Evolutionary conservation across 78 protist species (phyloP).

Genomic region (Protostelium mycophagum): DNA sequence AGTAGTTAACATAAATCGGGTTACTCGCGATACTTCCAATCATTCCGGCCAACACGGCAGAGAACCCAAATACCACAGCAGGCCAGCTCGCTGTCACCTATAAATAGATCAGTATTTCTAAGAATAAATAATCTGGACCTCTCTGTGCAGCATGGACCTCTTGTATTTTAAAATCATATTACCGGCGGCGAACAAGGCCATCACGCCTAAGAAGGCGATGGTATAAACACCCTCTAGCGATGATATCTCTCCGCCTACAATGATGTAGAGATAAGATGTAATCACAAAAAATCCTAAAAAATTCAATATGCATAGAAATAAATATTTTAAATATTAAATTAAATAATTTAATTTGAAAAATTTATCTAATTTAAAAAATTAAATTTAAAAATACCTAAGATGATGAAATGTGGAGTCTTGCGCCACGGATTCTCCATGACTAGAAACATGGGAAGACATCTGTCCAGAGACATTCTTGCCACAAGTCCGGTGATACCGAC

Average conservation of each 20-base stretch:
- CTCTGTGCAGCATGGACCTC: constrained; percentile 31
- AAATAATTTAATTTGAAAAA: too few species aligned
- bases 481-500: constrained; percentile 85
- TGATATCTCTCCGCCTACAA: constrained; percentile 30
- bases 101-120: background rate
- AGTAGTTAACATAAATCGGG: constrained; percentile 30
- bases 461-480: constrained; percentile 75
- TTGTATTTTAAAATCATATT: constrained; percentile 79
- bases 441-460: constrained; percentile 71
- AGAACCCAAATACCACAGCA: constrained; percentile 21
- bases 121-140: background rate
- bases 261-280: constrained; percentile 57
- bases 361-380: too few species aligned
- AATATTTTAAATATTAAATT: too few species aligned
- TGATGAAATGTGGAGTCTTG: constrained; percentile 71
- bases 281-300: constrained; percentile 42
- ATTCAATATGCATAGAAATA: too few species aligned
- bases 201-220: constrained; percentile 76
- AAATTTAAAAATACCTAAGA: background rate
- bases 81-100: constrained; percentile 25
- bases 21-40: constrained; percentile 42
- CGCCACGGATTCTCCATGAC: constrained; percentile 40
- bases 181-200: constrained; percentile 74
- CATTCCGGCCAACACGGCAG: constrained; percentile 36
- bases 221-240: constrained; percentile 71